phyloP scores from a whole-genome alignment of 306 rosid species.

The Luffa aegyptiaca region DNA sequence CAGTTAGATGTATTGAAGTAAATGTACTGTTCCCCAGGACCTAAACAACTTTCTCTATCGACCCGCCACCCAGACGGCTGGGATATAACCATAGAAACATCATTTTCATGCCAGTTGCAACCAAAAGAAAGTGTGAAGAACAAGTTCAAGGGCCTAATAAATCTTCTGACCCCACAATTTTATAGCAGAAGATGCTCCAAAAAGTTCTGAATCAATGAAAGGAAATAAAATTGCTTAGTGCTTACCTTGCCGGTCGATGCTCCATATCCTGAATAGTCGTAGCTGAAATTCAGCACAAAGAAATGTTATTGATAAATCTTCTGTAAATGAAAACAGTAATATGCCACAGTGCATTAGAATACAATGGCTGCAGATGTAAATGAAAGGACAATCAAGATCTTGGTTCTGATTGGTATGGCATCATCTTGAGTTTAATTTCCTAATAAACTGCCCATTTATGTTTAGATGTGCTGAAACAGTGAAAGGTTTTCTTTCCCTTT shows the following conservation, averaged over 20 bases:
- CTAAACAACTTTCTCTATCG: background rate
- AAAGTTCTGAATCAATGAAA: background rate
- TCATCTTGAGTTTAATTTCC: background rate
- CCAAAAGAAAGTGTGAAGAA: background rate
- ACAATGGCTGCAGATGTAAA: background rate
- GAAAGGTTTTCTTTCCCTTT: background rate
- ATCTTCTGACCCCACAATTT: background rate
- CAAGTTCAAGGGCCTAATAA: background rate
- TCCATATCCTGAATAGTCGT: constrained; percentile 97
- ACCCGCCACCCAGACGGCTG: background rate
- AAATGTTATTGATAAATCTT: background rate
- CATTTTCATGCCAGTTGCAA: constrained; percentile 1
- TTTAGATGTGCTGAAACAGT: background rate
- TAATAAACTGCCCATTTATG: background rate
- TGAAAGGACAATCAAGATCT: background rate
- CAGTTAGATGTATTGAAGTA: background rate
- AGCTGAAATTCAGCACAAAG: constrained; percentile 46
- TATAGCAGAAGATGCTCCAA: background rate
- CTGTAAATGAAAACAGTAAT: background rate
- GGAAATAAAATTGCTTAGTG: constrained; percentile 15
- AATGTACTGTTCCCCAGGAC: background rate
- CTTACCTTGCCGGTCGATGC: constrained; percentile 94
- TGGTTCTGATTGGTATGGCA: background rate
- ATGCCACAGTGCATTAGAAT: background rate
- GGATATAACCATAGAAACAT: background rate